These are phyloP conservation scores for Eimeria falciformis DNA, from an alignment of 169 alveolate genomes.

Conservation along the genomic window DNA sequence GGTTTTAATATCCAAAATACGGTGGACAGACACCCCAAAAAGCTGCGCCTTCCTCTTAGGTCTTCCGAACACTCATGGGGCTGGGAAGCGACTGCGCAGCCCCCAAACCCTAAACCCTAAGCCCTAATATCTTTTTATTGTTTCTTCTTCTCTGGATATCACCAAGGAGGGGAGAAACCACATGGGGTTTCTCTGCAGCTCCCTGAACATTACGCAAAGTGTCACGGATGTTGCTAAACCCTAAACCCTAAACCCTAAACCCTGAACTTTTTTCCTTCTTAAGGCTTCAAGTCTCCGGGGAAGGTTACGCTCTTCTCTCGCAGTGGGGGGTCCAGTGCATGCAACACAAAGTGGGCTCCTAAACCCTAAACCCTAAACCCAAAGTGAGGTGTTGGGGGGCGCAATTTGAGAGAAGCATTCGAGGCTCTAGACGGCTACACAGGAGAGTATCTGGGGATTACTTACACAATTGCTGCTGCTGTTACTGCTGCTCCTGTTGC, in stretches of 20 bases:
- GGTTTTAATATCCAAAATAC: too few relatives aligned
- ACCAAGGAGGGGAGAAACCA: background rate
- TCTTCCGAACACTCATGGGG: constrained; percentile 82
- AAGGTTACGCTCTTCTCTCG: constrained; percentile 97
- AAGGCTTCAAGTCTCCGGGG: constrained; percentile 83
- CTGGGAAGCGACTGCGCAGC: constrained; percentile 98
- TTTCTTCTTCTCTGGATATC: constrained; percentile 69
- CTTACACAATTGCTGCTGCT: background rate
- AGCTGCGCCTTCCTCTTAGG: background rate
- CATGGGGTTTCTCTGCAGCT: background rate
- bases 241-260: constrained; percentile 5
- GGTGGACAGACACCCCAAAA: too few relatives aligned
- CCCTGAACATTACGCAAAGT: background rate
- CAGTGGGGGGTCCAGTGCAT: constrained; percentile 97
- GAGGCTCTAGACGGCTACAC: background rate
- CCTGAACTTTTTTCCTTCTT: constrained; percentile 64
- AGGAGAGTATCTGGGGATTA: background rate
- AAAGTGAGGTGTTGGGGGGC: background rate
- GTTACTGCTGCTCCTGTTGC: background rate
- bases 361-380: background rate
- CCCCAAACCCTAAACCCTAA: background rate
- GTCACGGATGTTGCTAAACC: constrained; percentile 4
- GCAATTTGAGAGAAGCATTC: background rate
- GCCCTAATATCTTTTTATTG: constrained; percentile 87
- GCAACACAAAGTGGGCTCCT: constrained; percentile 96